phyloP scores from a whole-genome alignment of 2,329 filamentous ascomycete species.

The Paraphaeosphaeria minitans region DNA sequence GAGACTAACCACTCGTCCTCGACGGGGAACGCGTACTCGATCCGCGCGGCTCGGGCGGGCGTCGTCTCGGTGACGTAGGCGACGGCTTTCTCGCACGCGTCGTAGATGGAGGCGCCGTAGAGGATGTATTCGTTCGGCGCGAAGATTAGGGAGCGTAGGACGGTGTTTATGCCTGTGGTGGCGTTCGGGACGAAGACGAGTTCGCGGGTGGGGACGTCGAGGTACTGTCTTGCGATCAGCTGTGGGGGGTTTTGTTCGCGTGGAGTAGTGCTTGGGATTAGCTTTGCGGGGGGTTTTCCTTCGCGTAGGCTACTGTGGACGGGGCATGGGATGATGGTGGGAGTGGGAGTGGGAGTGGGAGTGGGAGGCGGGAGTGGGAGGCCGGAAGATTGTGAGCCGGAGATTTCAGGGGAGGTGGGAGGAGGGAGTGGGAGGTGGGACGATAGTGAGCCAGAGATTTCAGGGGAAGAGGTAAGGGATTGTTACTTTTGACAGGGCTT shows the following conservation, averaged over 20 bases:
- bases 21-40: slow-evolving; percentile 71
- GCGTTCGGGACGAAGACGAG: slow-evolving; percentile 83
- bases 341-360: neutral
- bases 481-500: slow-evolving; percentile 57
- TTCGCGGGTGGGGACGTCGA: slow-evolving; percentile 69
- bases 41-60: slow-evolving; percentile 55
- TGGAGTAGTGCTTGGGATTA: no score
- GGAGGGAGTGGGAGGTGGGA: no score
- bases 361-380: neutral
- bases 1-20: slow-evolving; percentile 69
- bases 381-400: no score
- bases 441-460: no score
- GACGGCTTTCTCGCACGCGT: slow-evolving; percentile 74
- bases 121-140: slow-evolving; percentile 74
- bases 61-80: slow-evolving; percentile 74
- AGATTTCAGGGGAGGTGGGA: no score
- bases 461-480: neutral
- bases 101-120: slow-evolving; percentile 80
- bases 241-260: no score
- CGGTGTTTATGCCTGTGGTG: slow-evolving; percentile 76
- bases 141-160: slow-evolving; percentile 77
- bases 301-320: no score
- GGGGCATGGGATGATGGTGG: no score
- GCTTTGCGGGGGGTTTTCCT: no score
- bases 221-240: no score